Percentiles rank a stretch among this genome's conserved stretches.
Evolutionary conservation across 768 basidiomycete species (phyloP).

Genomic region (Amanita rimosa): DNA sequence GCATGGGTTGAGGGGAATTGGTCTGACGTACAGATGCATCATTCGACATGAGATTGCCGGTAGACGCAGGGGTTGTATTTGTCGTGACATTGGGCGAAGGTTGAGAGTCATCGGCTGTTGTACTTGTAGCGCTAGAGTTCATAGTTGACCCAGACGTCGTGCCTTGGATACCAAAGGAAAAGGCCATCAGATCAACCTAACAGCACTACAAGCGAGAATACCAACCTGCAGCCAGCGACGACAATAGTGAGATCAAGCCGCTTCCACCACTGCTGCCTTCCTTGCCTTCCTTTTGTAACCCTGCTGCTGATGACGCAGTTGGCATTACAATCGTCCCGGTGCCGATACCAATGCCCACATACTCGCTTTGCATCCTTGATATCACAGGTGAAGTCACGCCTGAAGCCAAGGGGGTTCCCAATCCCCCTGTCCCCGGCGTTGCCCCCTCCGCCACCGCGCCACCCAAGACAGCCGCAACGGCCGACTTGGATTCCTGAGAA

Average conservation of each 20-base stretch:
- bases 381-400: constrained; percentile 37
- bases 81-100: not conserved
- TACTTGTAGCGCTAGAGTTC: not conserved
- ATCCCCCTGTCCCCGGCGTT: constrained; percentile 6
- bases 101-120: not conserved
- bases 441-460: constrained; percentile 22
- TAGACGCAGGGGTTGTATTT: not conserved
- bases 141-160: not conserved
- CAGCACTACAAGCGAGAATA: not conserved
- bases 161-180: not conserved
- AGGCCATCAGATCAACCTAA: not conserved
- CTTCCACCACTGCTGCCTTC: not conserved
- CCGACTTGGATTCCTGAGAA: not conserved
- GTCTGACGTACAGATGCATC: not conserved
- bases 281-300: not conserved
- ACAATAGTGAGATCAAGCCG: constrained; percentile 4
- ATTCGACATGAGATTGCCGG: not conserved
- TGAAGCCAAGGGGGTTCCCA: constrained; percentile 8
- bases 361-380: constrained; percentile 51
- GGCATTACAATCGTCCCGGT: not conserved
- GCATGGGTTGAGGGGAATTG: not conserved
- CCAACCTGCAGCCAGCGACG: constrained; percentile 1
- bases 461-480: not conserved
- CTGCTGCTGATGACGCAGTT: not conserved
- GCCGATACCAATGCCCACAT: constrained; percentile 8